phyloP scores from a whole-genome alignment of 192 early-diverging fungal species.

The Backusella liffmaniae region DNA sequence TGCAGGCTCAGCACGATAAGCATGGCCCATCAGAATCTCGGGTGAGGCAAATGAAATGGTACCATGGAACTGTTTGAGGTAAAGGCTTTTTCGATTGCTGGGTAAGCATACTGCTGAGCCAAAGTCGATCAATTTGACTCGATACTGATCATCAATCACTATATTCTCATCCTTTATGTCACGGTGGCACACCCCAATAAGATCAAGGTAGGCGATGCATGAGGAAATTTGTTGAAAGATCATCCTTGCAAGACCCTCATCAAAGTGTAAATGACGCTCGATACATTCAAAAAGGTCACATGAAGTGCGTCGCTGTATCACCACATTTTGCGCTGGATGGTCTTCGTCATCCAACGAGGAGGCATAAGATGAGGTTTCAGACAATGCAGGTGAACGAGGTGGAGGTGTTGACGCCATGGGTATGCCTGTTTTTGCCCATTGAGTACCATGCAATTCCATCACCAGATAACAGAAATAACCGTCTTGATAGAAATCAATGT shows the following conservation, averaged over 20 bases:
- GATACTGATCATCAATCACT: slow-evolving; percentile 56
- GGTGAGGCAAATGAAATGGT: slow-evolving; percentile 69
- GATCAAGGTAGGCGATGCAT: slow-evolving; percentile 51
- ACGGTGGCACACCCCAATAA: slow-evolving; percentile 72
- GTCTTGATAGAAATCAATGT: slow-evolving; percentile 55
- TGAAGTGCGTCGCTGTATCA: slow-evolving; percentile 49
- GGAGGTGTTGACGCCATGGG: not conserved
- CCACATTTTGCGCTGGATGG: slow-evolving; percentile 23
- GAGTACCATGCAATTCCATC: slow-evolving; percentile 67
- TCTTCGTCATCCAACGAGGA: slow-evolving; percentile 6
- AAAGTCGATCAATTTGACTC: slow-evolving; percentile 73
- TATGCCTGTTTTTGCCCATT: slow-evolving; percentile 41
- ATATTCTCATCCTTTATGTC: slow-evolving; percentile 74
- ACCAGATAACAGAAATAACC: slow-evolving; percentile 55
- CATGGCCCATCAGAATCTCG: slow-evolving; percentile 59
- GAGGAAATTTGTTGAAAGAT: slow-evolving; percentile 61
- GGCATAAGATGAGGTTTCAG: slow-evolving; percentile 14
- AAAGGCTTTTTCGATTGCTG: slow-evolving; percentile 11
- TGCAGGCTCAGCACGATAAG: slow-evolving; percentile 53
- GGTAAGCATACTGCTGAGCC: slow-evolving; percentile 56
- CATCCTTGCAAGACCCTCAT: slow-evolving; percentile 49
- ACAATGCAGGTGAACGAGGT: slow-evolving; percentile 13
- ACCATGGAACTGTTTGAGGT: slow-evolving; percentile 60
- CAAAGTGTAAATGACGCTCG: slow-evolving; percentile 52
- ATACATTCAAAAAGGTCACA: slow-evolving; percentile 71